A percentile compares a stretch with the other conserved stretches of the same genome.
These are phyloP conservation scores for Begonia loranthoides DNA, from an alignment of 306 rosid species.

Conservation along the genomic window DNA sequence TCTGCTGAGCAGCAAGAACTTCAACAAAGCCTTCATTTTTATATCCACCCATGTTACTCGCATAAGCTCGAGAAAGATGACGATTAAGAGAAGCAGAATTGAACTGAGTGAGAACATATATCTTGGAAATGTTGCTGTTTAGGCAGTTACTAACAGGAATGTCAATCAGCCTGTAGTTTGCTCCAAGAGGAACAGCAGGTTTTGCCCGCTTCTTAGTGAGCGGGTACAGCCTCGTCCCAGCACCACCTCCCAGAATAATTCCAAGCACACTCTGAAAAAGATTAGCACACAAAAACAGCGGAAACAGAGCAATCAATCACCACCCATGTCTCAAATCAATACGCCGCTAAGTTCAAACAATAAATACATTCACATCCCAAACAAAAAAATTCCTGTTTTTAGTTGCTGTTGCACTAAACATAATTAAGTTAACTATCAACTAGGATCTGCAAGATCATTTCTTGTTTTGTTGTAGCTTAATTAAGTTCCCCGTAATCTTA, in stretches of 20 bases:
- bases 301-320: no score
- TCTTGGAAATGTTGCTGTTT: slow-evolving; percentile 85
- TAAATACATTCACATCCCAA: no score
- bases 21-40: slow-evolving; percentile 95
- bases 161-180: slow-evolving; percentile 89
- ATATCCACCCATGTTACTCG: slow-evolving; percentile 93
- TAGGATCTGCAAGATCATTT: no score
- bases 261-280: slow-evolving; percentile 81
- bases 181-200: slow-evolving; percentile 98
- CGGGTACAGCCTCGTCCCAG: slow-evolving; percentile 92
- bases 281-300: not conserved
- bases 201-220: slow-evolving; percentile 94
- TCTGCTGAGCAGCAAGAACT: slow-evolving; percentile 98
- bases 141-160: slow-evolving; percentile 96
- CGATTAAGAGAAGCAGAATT: slow-evolving; percentile 97
- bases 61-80: slow-evolving; percentile 90
- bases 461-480: no score
- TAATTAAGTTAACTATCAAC: no score
- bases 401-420: no score
- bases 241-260: slow-evolving; percentile 92
- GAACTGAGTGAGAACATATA: slow-evolving; percentile 94
- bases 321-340: not conserved
- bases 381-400: no score
- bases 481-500: no score
- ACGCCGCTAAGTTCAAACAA: not conserved